These are phyloP conservation scores for Singerocomus rubriflavus DNA, from an alignment of 1,284 basidiomycete genomes.

Conservation along the genomic window DNA sequence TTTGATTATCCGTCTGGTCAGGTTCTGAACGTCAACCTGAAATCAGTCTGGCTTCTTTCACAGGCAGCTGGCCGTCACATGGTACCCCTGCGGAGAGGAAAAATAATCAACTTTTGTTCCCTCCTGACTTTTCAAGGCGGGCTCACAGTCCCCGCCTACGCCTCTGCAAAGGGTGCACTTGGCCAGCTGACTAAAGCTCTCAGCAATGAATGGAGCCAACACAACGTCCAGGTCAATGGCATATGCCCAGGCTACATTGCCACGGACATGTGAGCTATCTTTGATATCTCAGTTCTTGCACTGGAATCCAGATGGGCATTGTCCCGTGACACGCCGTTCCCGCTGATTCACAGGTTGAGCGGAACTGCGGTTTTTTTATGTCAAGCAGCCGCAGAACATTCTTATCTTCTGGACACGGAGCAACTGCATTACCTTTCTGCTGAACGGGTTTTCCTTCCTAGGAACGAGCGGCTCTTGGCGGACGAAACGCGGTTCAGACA, in stretches of 20 bases:
- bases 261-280: slow-evolving; percentile 74
- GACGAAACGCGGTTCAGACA: slow-evolving; percentile 78
- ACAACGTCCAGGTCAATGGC: slow-evolving; percentile 88
- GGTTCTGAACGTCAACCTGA: slow-evolving; percentile 79
- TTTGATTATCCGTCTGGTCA: slow-evolving; percentile 31
- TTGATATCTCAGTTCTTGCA: slow-evolving; percentile 11
- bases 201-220: slow-evolving; percentile 64
- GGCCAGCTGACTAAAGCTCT: slow-evolving; percentile 76
- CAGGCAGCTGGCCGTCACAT: slow-evolving; percentile 79
- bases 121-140: slow-evolving; percentile 80
- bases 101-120: slow-evolving; percentile 82
- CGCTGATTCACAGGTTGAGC: slow-evolving; percentile 1
- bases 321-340: slow-evolving; percentile 5
- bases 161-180: slow-evolving; percentile 85
- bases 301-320: not conserved
- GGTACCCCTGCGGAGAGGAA: slow-evolving; percentile 70
- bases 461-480: slow-evolving; percentile 76
- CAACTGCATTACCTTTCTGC: slow-evolving; percentile 16
- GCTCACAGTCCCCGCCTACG: slow-evolving; percentile 86
- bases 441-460: slow-evolving; percentile 31
- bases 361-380: slow-evolving; percentile 7
- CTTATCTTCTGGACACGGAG: slow-evolving; percentile 11
- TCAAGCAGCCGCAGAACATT: not conserved
- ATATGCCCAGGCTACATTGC: slow-evolving; percentile 91
- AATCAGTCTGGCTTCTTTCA: slow-evolving; percentile 72